Evolutionary conservation across 257 asterid genomes (phyloP).

Genomic region (Capsicum baccatum): DNA sequence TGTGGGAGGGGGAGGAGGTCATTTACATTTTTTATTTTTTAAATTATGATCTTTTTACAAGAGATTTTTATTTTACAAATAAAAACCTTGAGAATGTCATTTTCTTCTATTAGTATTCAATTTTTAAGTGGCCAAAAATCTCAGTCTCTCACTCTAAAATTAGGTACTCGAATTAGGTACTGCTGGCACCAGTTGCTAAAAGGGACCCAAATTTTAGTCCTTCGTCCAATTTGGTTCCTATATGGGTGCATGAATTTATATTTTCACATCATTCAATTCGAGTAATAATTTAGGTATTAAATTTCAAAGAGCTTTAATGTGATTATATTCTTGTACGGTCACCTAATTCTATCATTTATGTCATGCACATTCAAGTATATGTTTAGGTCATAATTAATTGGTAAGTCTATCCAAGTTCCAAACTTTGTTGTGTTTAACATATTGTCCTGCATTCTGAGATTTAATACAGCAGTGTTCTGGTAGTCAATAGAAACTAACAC

Average conservation of each 20-base stretch:
- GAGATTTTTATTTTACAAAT: too few species aligned
- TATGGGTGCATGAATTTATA: slow-evolving; percentile 34
- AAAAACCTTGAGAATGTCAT: too few species aligned
- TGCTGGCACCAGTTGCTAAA: slow-evolving; percentile 34
- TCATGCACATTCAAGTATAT: background rate
- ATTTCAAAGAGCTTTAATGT: background rate
- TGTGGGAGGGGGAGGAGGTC: too few species aligned
- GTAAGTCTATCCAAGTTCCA: background rate
- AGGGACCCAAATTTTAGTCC: slow-evolving; percentile 28
- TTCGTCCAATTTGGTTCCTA: slow-evolving; percentile 27
- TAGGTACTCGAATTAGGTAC: slow-evolving; percentile 24
- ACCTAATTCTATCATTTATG: background rate
- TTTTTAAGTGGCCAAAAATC: too few species aligned
- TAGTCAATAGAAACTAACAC: background rate
- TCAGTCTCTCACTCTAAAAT: background rate
- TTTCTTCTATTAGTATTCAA: too few species aligned
- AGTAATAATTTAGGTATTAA: background rate
- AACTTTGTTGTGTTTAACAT: background rate
- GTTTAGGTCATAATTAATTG: background rate
- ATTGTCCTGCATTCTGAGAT: background rate
- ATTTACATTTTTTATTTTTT: background rate
- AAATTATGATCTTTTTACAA: too few species aligned
- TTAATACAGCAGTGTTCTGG: background rate
- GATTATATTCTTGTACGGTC: background rate
- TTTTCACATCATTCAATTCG: background rate